Percentiles rank a stretch among this genome's conserved stretches.
Conservation (phyloP, 306 rosid genomes). For the Arachis stenosperma region DNA sequence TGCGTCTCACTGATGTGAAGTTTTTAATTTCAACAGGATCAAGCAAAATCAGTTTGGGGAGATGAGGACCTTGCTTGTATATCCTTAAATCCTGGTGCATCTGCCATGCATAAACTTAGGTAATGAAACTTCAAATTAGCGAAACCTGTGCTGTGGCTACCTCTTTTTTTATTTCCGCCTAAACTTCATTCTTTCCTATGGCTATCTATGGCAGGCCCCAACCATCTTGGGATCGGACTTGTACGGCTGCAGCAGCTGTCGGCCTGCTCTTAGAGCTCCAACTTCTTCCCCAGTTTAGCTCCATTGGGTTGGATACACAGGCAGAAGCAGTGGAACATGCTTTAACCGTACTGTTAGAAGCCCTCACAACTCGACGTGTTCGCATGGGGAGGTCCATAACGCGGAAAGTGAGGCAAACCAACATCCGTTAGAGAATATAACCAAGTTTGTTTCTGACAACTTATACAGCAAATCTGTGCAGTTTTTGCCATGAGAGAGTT, state of each 20-base stretch:
- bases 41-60: slow-evolving; percentile 74
- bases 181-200: slow-evolving; percentile 24
- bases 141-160: background rate
- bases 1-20: background rate
- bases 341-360: slow-evolving; percentile 63
- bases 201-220: slow-evolving; percentile 70
- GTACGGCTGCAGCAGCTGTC: slow-evolving; percentile 87
- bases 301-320: slow-evolving; percentile 61
- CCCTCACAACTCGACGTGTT: slow-evolving; percentile 77
- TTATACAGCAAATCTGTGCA: slow-evolving; percentile 29
- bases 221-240: slow-evolving; percentile 97
- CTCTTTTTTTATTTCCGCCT: background rate
- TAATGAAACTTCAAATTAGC: slow-evolving; percentile 44
- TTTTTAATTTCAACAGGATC: slow-evolving; percentile 57
- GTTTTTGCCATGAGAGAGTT: slow-evolving; percentile 38
- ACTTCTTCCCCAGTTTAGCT: slow-evolving; percentile 59
- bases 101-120: slow-evolving; percentile 95
- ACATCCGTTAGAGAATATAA: slow-evolving; percentile 48
- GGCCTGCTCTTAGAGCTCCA: slow-evolving; percentile 83
- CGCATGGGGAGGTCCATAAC: slow-evolving; percentile 96
- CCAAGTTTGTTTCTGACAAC: slow-evolving; percentile 38
- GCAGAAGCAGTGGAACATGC: slow-evolving; percentile 72
- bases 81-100: slow-evolving; percentile 74
- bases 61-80: slow-evolving; percentile 78
- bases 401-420: slow-evolving; percentile 67